A percentile compares a stretch with the other conserved stretches of the same genome.
These are phyloP conservation scores for Stemphylium lycopersici DNA, from an alignment of 2,329 filamentous ascomycete species.

Conservation along the genomic window DNA sequence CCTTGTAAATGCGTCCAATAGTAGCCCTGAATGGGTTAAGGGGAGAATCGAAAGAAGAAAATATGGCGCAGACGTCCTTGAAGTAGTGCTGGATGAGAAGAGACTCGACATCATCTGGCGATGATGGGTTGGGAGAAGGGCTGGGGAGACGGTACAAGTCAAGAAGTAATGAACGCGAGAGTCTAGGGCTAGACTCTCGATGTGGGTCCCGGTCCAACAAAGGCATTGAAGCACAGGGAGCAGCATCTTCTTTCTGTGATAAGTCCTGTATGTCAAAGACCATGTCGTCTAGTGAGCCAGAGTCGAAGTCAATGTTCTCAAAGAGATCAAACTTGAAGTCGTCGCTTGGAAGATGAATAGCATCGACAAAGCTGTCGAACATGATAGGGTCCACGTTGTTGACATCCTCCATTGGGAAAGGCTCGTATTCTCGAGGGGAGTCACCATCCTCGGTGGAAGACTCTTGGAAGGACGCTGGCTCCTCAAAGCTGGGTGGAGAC, in stretches of 20 bases:
- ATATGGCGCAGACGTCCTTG: slow-evolving; percentile 65
- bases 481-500: slow-evolving; percentile 29
- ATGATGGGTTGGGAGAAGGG: slow-evolving; percentile 39
- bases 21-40: slow-evolving; percentile 67
- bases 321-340: slow-evolving; percentile 36
- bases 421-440: slow-evolving; percentile 33
- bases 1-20: slow-evolving; percentile 63
- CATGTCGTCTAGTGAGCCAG: slow-evolving; percentile 26
- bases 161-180: slow-evolving; percentile 48
- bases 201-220: slow-evolving; percentile 22
- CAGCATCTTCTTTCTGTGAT: slow-evolving; percentile 23
- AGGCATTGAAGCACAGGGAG: slow-evolving; percentile 16
- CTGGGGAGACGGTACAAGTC: slow-evolving; percentile 46
- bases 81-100: slow-evolving; percentile 69
- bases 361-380: slow-evolving; percentile 33
- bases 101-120: slow-evolving; percentile 58
- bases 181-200: slow-evolving; percentile 37
- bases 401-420: slow-evolving; percentile 34
- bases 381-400: slow-evolving; percentile 30
- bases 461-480: slow-evolving; percentile 24
- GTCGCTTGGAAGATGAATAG: slow-evolving; percentile 28
- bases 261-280: slow-evolving; percentile 29
- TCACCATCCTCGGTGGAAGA: slow-evolving; percentile 35
- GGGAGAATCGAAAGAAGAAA: slow-evolving; percentile 68
- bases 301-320: slow-evolving; percentile 37